These are phyloP conservation scores for Agroathelia rolfsii DNA, from an alignment of 1,284 basidiomycete genomes.

Conservation along the genomic window DNA sequence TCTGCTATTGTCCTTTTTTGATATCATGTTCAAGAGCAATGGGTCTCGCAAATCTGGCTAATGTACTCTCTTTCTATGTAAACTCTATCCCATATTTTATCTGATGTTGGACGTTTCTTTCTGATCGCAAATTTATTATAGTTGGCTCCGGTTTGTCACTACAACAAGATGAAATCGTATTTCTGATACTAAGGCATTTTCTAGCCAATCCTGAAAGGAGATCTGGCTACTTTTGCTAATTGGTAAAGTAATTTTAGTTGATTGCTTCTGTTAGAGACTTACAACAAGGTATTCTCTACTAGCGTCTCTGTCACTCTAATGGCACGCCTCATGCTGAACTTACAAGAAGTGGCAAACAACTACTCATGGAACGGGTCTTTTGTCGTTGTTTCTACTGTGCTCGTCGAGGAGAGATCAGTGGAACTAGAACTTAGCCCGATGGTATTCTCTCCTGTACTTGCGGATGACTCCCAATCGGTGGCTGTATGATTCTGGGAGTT, in stretches of 20 bases:
- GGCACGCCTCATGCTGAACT: slow-evolving; percentile 31
- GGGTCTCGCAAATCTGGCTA: slow-evolving; percentile 28
- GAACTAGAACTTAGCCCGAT: too few species aligned
- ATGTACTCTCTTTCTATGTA: slow-evolving; percentile 33
- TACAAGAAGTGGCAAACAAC: too few species aligned
- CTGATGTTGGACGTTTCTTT: neutral
- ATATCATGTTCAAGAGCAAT: slow-evolving; percentile 21
- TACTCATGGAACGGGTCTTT: too few species aligned
- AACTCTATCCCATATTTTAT: too few species aligned
- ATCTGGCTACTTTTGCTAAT: slow-evolving; percentile 31
- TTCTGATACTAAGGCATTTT: neutral
- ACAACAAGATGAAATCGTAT: slow-evolving; percentile 1
- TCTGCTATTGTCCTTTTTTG: neutral
- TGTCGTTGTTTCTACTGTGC: too few species aligned
- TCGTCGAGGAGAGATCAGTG: too few species aligned
- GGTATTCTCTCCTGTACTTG: too few species aligned
- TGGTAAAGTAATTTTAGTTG: slow-evolving; percentile 17
- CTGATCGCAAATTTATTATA: neutral
- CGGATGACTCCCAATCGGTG: too few species aligned
- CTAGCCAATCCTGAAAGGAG: slow-evolving; percentile 27
- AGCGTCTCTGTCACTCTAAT: slow-evolving; percentile 31
- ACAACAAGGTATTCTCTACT: neutral
- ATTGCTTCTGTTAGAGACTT: neutral
- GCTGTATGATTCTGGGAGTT: too few species aligned
- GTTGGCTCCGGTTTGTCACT: slow-evolving; percentile 11